Evolutionary conservation across 2,329 filamentous ascomycete genomes (phyloP).

Genomic region (Talaromyces funiculosus): DNA sequence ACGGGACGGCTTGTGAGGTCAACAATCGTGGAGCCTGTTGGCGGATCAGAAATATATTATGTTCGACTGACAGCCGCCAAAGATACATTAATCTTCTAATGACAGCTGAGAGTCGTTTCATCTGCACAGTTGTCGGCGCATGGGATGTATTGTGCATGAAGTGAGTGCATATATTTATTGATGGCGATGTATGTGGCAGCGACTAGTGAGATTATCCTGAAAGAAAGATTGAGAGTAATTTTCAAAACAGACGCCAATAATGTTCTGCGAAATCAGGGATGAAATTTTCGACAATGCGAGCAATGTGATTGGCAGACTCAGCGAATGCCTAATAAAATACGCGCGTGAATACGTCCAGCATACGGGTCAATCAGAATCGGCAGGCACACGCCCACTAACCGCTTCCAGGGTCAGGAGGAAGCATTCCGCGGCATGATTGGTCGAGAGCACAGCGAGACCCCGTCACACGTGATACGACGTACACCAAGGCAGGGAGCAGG

Average conservation of each 20-base stretch:
- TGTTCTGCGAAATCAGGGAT: not conserved
- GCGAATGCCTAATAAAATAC: not conserved
- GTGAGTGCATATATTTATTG: not conserved
- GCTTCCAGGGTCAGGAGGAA: not conserved
- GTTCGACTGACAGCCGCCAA: no score
- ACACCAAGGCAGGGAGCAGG: slow-evolving; percentile 12
- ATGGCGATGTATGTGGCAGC: not conserved
- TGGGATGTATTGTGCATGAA: not conserved
- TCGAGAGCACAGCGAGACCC: not conserved
- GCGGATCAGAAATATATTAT: not conserved
- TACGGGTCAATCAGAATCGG: not conserved
- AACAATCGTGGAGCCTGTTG: not conserved
- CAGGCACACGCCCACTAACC: not conserved
- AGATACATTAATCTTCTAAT: not conserved
- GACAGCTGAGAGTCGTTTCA: not conserved
- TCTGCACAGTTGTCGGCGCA: not conserved
- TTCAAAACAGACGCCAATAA: no score
- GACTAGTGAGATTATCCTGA: not conserved
- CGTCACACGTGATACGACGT: slow-evolving; percentile 1
- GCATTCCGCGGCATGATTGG: not conserved
- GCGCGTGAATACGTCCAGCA: not conserved
- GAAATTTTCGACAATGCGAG: not conserved
- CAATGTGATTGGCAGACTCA: not conserved
- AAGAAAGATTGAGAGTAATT: no score
- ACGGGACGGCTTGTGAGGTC: slow-evolving; percentile 19